Evolutionary conservation across 1,139 yeast species (phyloP).

Genomic region (Barnettozyma hawaiiensis): DNA sequence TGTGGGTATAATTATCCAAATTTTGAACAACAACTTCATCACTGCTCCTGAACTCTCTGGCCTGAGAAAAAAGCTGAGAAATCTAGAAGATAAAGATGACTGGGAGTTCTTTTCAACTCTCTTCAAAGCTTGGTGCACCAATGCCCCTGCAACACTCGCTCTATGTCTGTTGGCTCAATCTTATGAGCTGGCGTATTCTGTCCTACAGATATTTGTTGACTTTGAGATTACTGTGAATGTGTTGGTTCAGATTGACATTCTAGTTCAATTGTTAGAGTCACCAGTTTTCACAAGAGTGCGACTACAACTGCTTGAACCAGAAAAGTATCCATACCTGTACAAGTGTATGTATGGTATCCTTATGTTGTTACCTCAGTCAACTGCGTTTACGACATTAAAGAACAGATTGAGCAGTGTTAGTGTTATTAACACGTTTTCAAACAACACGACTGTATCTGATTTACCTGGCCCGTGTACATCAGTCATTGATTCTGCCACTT

Average conservation of each 20-base stretch:
- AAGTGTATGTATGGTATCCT: conserved; percentile 87
- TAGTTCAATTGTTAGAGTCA: conserved; percentile 76
- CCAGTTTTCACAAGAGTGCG: conserved; percentile 89
- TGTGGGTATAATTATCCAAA: conserved; percentile 77
- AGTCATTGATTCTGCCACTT: conserved; percentile 12
- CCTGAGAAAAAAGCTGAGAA: conserved; percentile 63
- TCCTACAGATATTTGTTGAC: conserved; percentile 69
- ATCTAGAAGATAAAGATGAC: conserved; percentile 46
- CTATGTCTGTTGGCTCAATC: conserved; percentile 84
- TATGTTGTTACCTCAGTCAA: conserved; percentile 93
- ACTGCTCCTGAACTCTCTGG: conserved; percentile 77
- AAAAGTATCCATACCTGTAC: conserved; percentile 72
- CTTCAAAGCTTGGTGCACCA: conserved; percentile 90
- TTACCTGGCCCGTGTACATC: conserved; percentile 2
- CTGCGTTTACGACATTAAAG: conserved; percentile 79
- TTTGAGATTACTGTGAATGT: conserved; percentile 68
- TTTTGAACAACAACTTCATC: conserved; percentile 79
- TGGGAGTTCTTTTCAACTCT: conserved; percentile 68
- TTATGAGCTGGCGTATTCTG: conserved; percentile 80
- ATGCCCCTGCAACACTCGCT: conserved; percentile 83
- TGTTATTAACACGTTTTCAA: conserved; percentile 19
- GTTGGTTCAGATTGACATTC: conserved; percentile 70
- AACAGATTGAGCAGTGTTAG: conserved; percentile 54
- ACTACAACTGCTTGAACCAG: conserved; percentile 83
- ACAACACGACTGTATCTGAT: conserved; percentile 1